Percentiles rank a stretch among this genome's conserved stretches.
These are phyloP conservation scores for Mallotus nudiflorus DNA, from an alignment of 345 rosid genomes.

Conservation along the genomic window DNA sequence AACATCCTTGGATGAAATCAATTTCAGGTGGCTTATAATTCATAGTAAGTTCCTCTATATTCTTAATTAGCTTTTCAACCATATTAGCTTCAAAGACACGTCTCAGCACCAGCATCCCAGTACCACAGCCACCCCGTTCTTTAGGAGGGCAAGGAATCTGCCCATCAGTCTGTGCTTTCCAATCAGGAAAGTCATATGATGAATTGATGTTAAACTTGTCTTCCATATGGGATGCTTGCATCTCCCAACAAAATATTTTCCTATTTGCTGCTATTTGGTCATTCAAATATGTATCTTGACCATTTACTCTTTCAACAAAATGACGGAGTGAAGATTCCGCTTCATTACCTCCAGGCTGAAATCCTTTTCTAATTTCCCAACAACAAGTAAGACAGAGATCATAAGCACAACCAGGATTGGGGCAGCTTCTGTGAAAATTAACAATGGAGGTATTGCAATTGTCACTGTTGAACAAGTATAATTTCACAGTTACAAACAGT, in stretches of 20 bases:
- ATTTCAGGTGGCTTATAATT: conserved; percentile 33
- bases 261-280: conserved; percentile 13
- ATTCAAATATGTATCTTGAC: conserved; percentile 19
- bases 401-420: conserved; percentile 44
- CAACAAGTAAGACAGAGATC: conserved; percentile 62
- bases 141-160: conserved; percentile 65
- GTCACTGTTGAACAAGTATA: conserved; percentile 41
- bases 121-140: conserved; percentile 63
- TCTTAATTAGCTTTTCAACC: conserved; percentile 42
- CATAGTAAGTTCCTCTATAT: conserved; percentile 46
- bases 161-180: conserved; percentile 52
- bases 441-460: conserved; percentile 57
- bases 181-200: conserved; percentile 16
- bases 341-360: conserved; percentile 23
- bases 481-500: conserved; percentile 14
- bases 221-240: conserved; percentile 14
- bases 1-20: conserved; percentile 43
- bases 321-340: conserved; percentile 26
- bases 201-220: not conserved
- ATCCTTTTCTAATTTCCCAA: conserved; percentile 40
- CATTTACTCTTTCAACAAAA: conserved; percentile 20
- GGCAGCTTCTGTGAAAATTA: conserved; percentile 51
- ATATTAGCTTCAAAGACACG: conserved; percentile 46
- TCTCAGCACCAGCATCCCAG: conserved; percentile 46
- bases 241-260: conserved; percentile 17